phyloP scores from a whole-genome alignment of 768 basidiomycete species.

The Nevesoporus exiguus region DNA sequence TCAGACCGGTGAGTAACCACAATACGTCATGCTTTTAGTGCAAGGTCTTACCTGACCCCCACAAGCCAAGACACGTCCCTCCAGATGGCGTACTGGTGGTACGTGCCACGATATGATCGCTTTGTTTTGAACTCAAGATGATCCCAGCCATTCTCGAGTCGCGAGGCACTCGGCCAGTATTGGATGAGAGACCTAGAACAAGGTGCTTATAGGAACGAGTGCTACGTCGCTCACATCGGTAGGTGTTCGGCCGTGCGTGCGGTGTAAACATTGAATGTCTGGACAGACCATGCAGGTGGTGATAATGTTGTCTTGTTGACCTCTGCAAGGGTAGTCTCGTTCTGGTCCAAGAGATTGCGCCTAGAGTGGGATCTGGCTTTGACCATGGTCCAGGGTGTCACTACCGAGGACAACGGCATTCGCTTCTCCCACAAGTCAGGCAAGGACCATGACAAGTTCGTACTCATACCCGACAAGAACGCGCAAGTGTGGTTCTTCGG shows the following conservation, averaged over 20 bases:
- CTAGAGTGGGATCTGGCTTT: constrained; percentile 93
- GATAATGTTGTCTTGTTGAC: constrained; percentile 84
- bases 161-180: constrained; percentile 91
- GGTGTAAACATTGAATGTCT: constrained; percentile 8
- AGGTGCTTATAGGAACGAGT: constrained; percentile 79
- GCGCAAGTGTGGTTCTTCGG: constrained; percentile 80
- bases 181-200: constrained; percentile 96
- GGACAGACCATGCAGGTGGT: constrained; percentile 66
- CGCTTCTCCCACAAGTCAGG: constrained; percentile 80
- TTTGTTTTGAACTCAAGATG: background rate
- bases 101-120: constrained; percentile 27
- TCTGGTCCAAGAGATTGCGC: constrained; percentile 80
- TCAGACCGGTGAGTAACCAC: constrained; percentile 58
- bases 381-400: constrained; percentile 80
- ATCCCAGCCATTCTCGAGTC: constrained; percentile 76
- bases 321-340: constrained; percentile 70
- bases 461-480: constrained; percentile 69
- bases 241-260: constrained; percentile 24
- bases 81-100: constrained; percentile 86
- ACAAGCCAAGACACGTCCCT: constrained; percentile 79
- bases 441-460: constrained; percentile 70
- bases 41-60: constrained; percentile 1
- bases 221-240: constrained; percentile 93
- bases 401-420: constrained; percentile 88
- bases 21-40: background rate